A percentile compares a stretch with the other conserved stretches of the same genome.
Evolutionary conservation across 805 yeast species (phyloP).

Genomic region (Starmerella floris): DNA sequence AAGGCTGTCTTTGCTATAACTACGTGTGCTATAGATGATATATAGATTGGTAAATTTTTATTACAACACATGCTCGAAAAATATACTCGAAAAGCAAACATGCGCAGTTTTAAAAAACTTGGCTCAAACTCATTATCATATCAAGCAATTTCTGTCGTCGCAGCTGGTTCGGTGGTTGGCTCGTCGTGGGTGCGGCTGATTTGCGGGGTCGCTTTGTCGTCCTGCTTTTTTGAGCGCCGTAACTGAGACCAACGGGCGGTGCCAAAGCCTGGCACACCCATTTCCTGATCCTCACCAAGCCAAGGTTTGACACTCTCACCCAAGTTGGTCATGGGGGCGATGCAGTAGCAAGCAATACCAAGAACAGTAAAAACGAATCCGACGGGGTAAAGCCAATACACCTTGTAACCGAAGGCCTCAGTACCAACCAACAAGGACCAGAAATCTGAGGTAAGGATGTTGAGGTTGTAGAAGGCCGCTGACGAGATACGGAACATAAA

Average conservation of each 20-base stretch:
- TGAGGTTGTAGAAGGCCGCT: slow-evolving; percentile 35
- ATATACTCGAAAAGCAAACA: not conserved
- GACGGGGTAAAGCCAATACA: slow-evolving; percentile 36
- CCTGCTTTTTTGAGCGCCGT: not conserved
- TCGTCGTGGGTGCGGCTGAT: not conserved
- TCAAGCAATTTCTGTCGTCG: too few species aligned
- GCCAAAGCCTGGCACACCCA: slow-evolving; percentile 28
- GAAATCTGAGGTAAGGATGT: slow-evolving; percentile 34
- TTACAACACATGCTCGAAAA: not conserved
- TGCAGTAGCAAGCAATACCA: slow-evolving; percentile 33
- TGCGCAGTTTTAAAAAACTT: not conserved
- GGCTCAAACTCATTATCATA: too few species aligned
- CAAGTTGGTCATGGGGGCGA: slow-evolving; percentile 25
- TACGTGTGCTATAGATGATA: too few species aligned
- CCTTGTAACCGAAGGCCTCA: slow-evolving; percentile 34
- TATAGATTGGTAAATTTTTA: not conserved
- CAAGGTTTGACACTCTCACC: slow-evolving; percentile 36
- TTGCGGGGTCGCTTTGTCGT: not conserved
- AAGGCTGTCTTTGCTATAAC: too few species aligned
- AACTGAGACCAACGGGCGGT: slow-evolving; percentile 18
- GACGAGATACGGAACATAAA: slow-evolving; percentile 35
- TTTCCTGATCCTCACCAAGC: slow-evolving; percentile 28
- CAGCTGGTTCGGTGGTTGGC: too few species aligned
- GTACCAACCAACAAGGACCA: slow-evolving; percentile 36
- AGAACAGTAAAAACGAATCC: slow-evolving; percentile 34